phyloP scores from a whole-genome alignment of 2,329 filamentous ascomycete genomes.

The Aureobasidium lini region DNA sequence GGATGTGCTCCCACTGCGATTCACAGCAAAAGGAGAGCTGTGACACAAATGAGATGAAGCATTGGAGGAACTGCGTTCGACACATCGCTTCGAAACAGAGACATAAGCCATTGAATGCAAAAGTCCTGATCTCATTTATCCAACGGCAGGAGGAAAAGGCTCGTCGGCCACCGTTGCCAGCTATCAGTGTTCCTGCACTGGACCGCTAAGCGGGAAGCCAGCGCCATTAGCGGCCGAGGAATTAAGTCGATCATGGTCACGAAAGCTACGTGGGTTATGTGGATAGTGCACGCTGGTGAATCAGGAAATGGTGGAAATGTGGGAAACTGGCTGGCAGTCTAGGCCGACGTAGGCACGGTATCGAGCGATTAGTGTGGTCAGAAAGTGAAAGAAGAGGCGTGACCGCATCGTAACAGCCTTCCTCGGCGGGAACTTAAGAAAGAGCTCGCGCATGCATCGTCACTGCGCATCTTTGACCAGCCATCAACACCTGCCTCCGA shows the following conservation, averaged over 20 bases:
- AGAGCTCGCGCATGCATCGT: slow-evolving; percentile 1
- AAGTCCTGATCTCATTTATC: slow-evolving; percentile 5
- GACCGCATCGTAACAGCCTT: background rate
- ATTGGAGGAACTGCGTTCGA: background rate
- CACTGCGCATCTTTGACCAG: slow-evolving; percentile 4
- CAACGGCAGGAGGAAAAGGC: background rate
- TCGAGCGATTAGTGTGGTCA: background rate
- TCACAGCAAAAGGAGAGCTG: background rate
- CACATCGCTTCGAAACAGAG: background rate
- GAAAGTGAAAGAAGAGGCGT: background rate
- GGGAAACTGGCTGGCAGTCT: slow-evolving; percentile 7
- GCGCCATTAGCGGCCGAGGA: slow-evolving; percentile 10
- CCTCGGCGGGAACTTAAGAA: background rate
- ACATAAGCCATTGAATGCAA: slow-evolving; percentile 1
- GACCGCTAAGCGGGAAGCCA: background rate
- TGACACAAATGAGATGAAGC: background rate
- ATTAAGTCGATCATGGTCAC: slow-evolving; percentile 5
- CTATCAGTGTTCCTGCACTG: background rate
- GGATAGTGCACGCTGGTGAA: slow-evolving; percentile 1
- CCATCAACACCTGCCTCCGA: slow-evolving; percentile 3
- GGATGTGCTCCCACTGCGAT: background rate
- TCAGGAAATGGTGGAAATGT: slow-evolving; percentile 6
- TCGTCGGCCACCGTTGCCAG: background rate
- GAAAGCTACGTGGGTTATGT: background rate
- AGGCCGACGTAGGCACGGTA: background rate